Conservation (phyloP, 2,329 filamentous ascomycete species). For the Colletotrichum spaethianum region DNA sequence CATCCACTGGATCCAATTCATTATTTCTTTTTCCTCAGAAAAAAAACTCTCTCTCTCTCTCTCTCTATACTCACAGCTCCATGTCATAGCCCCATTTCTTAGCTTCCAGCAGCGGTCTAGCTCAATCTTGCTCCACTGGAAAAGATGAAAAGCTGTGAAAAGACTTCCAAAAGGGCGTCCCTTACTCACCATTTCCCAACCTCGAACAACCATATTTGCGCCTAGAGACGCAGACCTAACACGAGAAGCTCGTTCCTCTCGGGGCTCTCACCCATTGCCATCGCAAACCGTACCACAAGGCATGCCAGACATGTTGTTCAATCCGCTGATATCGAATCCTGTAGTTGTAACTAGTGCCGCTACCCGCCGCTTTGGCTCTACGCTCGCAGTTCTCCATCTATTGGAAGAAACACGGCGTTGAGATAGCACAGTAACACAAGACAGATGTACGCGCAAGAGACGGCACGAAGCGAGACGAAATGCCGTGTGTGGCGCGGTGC, state of each 20-base stretch:
- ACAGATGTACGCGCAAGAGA: neutral
- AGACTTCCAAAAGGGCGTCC: too few relatives aligned
- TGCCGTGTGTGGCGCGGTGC: neutral
- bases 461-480: neutral
- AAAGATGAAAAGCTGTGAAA: too few relatives aligned
- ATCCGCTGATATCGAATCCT: neutral
- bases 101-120: slow-evolving; percentile 1
- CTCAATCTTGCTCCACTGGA: too few relatives aligned
- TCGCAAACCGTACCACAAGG: neutral
- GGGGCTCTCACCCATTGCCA: neutral
- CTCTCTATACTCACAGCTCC: neutral
- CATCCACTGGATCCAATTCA: neutral
- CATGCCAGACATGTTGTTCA: neutral
- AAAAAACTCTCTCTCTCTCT: neutral
- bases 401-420: neutral
- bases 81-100: slow-evolving; percentile 3
- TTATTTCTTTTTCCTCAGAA: neutral
- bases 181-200: too few relatives aligned
- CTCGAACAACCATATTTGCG: too few relatives aligned
- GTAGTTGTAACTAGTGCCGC: neutral
- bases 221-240: neutral
- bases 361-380: neutral
- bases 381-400: neutral
- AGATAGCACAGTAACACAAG: neutral
- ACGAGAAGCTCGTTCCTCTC: neutral